Evolutionary conservation across 441 rosid species (phyloP), one percentile per base, ranked within the genome.

Genomic region (Populus hybrid): DNA sequence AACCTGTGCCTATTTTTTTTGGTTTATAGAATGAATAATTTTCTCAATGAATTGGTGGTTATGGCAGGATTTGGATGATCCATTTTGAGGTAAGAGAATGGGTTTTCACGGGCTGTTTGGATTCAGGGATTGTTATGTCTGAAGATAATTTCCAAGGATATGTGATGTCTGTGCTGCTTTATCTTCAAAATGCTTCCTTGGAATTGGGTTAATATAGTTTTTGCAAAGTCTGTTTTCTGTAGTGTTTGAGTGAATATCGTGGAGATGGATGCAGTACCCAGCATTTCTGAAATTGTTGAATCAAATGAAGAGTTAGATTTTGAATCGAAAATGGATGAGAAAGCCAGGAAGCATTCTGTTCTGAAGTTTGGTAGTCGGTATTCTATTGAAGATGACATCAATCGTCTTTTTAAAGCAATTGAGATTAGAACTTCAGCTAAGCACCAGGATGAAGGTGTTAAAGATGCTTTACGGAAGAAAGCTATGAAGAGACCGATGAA

Each of bases 311-410:
- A 80, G 53, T 46, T 78, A 6, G 61, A 79, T 38, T 80, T 75
- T 75, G 82, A 80, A 73, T 70, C 67, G 3, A 82, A 81, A 76
- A 75, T 78, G 69, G 73, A 69, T 21, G 83, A 83, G 77, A 76
- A 73, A 69, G 78, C 71, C 64, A 73, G 87, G 72, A 84, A 75
- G 26, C 71, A 36, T 30, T 81, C 75, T 75, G 74, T 80, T 73
- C 75, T 35, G 35, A 84, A 75, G 61, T 80, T 84, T 5, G 90
- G 82, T 18, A 84, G 79, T 81, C 88, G 81, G 77, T 87, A 86
- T 83, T 89, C 91, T 35, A 86, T 92, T 59, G 95, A 89, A 82
- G 91, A 92, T 80, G 95, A 89, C 80, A 89, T 92, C 46, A 91
- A 89, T 79, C 87, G 90, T 79, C 91, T 92, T 69, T 91, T 92